These are phyloP conservation scores for Candida easanensis DNA, from an alignment of 805 yeast genomes.

Conservation along the genomic window DNA sequence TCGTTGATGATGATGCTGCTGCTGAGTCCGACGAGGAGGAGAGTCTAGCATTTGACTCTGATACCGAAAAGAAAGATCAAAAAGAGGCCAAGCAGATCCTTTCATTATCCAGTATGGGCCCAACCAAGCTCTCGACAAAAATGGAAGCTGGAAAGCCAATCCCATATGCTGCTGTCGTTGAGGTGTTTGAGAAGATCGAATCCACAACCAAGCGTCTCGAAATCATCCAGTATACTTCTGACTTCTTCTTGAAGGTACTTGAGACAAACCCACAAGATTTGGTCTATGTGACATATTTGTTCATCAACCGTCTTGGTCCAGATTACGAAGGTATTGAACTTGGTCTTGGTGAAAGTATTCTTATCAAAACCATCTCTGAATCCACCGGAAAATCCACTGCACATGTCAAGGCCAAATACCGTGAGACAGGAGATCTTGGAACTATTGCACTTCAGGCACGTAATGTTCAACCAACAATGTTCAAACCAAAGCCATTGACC, in stretches of 20 bases:
- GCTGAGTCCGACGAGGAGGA: constrained; percentile 9
- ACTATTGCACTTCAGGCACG: constrained; percentile 82
- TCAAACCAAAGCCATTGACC: constrained; percentile 80
- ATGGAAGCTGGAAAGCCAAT: constrained; percentile 22
- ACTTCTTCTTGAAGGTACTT: constrained; percentile 66
- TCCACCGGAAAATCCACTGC: constrained; percentile 79
- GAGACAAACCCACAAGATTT: constrained; percentile 51
- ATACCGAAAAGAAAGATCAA: constrained; percentile 22
- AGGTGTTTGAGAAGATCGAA: constrained; percentile 76
- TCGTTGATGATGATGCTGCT: neutral
- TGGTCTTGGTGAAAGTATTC: constrained; percentile 87
- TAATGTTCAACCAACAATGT: constrained; percentile 87
- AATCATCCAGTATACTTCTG: constrained; percentile 72
- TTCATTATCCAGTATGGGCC: constrained; percentile 14
- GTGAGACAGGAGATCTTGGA: constrained; percentile 86
- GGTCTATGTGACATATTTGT: constrained; percentile 73
- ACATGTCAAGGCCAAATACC: constrained; percentile 72
- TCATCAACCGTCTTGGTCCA: constrained; percentile 88
- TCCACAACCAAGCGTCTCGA: constrained; percentile 78
- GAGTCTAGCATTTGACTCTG: constrained; percentile 23
- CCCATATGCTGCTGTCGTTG: constrained; percentile 42
- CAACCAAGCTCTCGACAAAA: constrained; percentile 6
- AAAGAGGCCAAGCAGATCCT: constrained; percentile 24
- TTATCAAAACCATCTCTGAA: constrained; percentile 85
- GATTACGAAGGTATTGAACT: constrained; percentile 94